These are phyloP conservation scores for Dillenia suffruticosa DNA, from an alignment of 164 flowering plant species.

Conservation along the genomic window DNA sequence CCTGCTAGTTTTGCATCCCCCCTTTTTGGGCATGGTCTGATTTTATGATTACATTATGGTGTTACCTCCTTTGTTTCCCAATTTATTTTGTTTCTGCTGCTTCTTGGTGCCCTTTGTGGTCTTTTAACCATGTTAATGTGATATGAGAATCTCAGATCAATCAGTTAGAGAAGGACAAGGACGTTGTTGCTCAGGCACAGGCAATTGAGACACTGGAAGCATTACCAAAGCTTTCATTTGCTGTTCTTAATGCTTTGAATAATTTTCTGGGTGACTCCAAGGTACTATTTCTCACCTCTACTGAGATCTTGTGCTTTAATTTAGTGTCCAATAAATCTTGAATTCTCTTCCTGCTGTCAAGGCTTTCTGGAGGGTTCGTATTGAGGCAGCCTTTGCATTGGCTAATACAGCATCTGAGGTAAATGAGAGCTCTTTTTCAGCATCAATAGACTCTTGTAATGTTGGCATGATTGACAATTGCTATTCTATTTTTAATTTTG, in stretches of 20 bases:
- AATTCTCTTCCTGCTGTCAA: slow-evolving; percentile 18
- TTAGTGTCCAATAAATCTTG: not conserved
- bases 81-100: not conserved
- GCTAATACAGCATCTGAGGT: slow-evolving; percentile 92
- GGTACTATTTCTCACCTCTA: slow-evolving; percentile 29
- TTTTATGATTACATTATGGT: too few species aligned
- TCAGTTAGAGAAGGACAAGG: slow-evolving; percentile 93
- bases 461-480: too few species aligned
- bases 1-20: too few species aligned
- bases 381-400: slow-evolving; percentile 93
- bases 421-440: slow-evolving; percentile 4
- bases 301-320: not conserved
- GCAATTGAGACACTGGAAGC: slow-evolving; percentile 70
- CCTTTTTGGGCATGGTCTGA: too few species aligned
- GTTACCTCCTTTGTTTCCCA: too few species aligned
- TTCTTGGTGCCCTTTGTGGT: not conserved
- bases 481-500: too few species aligned
- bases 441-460: too few species aligned
- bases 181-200: slow-evolving; percentile 96
- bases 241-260: slow-evolving; percentile 74
- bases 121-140: too few species aligned
- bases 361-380: slow-evolving; percentile 95
- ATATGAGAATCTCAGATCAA: slow-evolving; percentile 48
- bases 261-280: slow-evolving; percentile 80
- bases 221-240: slow-evolving; percentile 62